These are phyloP conservation scores for Wickerhamomyces rabaulensis DNA, from an alignment of 805 yeast species.

Conservation along the genomic window DNA sequence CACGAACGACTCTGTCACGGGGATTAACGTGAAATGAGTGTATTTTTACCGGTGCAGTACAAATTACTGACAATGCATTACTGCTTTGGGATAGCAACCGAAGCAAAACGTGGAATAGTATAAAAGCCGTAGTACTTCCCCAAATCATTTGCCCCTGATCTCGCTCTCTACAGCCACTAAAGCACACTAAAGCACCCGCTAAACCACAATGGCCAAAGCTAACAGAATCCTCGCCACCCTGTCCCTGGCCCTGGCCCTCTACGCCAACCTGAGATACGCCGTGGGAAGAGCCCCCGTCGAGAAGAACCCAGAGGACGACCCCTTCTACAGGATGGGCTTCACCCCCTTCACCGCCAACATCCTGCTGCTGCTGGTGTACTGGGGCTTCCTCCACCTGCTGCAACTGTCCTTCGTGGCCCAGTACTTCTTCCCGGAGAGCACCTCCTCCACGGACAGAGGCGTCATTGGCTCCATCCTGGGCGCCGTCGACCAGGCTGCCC, in stretches of 20 bases:
- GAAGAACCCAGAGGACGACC: slow-evolving; percentile 36
- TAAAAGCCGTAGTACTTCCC: background rate
- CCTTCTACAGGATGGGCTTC: slow-evolving; percentile 43
- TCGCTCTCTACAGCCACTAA: too few species aligned
- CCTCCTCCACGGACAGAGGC: slow-evolving; percentile 5
- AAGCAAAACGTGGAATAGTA: background rate
- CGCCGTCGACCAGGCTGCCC: slow-evolving; percentile 7
- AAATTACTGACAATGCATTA: background rate
- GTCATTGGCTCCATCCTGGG: slow-evolving; percentile 4
- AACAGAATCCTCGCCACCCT: slow-evolving; percentile 43
- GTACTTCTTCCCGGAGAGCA: slow-evolving; percentile 33
- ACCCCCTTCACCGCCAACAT: slow-evolving; percentile 70
- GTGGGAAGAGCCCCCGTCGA: slow-evolving; percentile 47
- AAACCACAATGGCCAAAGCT: slow-evolving; percentile 15
- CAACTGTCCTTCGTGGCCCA: slow-evolving; percentile 50
- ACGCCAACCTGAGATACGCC: slow-evolving; percentile 51
- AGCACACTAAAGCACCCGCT: too few species aligned
- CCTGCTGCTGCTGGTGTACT: slow-evolving; percentile 45
- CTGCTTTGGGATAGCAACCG: background rate
- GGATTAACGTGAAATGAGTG: slow-evolving; percentile 6
- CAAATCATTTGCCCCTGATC: background rate
- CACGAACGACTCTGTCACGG: slow-evolving; percentile 13
- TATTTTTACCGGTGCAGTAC: too few species aligned
- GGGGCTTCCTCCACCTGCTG: slow-evolving; percentile 47
- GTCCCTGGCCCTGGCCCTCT: slow-evolving; percentile 50